Conservation (phyloP, 179 eudicot species). For the Spinacia oleracea region DNA sequence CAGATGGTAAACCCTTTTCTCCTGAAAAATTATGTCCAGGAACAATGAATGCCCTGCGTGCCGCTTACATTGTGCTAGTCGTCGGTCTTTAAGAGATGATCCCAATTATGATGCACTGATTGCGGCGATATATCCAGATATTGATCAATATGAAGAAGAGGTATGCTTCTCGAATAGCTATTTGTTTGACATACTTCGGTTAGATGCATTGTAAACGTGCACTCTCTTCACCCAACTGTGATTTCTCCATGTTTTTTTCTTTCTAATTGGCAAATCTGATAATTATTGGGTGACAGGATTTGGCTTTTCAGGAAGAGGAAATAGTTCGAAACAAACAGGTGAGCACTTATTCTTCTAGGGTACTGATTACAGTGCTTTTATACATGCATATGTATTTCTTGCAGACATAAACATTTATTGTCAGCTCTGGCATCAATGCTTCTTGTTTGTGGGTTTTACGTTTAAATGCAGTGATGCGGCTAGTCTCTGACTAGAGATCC, state of each 20-base stretch:
- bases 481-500: neutral
- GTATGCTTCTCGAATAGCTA: constrained; percentile 38
- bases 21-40: constrained; percentile 38
- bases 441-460: neutral
- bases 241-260: constrained; percentile 1
- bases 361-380: neutral
- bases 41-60: constrained; percentile 99
- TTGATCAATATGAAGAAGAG: constrained; percentile 94
- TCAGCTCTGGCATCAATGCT: constrained; percentile 8
- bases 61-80: constrained; percentile 98
- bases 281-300: constrained; percentile 48
- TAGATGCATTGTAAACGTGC: neutral
- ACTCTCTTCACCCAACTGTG: neutral
- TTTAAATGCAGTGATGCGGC: neutral
- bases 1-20: constrained; percentile 9
- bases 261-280: constrained; percentile 9
- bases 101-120: constrained; percentile 82
- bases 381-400: neutral
- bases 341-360: constrained; percentile 12
- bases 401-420: neutral
- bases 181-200: neutral
- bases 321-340: constrained; percentile 83
- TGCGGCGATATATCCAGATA: constrained; percentile 74
- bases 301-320: constrained; percentile 86
- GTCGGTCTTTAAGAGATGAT: constrained; percentile 96